Evolutionary conservation across 2,329 filamentous ascomycete species (phyloP).

Genomic region (Exophiala bonariae): DNA sequence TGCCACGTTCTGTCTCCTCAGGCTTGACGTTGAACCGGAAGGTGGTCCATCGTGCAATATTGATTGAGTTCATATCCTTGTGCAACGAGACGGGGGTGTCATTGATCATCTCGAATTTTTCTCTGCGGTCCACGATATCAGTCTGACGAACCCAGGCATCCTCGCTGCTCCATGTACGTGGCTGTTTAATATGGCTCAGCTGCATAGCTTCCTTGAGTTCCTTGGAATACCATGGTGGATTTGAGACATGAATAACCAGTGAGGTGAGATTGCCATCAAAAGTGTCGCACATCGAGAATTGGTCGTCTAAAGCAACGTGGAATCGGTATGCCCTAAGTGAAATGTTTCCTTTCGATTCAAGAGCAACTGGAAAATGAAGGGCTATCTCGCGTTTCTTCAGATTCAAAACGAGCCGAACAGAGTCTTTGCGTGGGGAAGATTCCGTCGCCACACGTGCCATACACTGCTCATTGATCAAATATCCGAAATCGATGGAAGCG

Average conservation of each 20-base stretch:
- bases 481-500: constrained; percentile 24
- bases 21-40: constrained; percentile 53
- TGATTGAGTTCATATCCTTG: constrained; percentile 54
- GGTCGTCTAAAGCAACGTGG: constrained; percentile 26
- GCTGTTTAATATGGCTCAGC: constrained; percentile 43
- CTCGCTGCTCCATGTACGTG: constrained; percentile 54
- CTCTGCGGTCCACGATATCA: constrained; percentile 54
- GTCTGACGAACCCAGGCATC: constrained; percentile 66
- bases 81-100: constrained; percentile 46
- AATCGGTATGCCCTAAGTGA: constrained; percentile 26
- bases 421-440: constrained; percentile 20
- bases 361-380: constrained; percentile 40
- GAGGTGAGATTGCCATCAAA: constrained; percentile 3
- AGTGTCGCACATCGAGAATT: constrained; percentile 19
- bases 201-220: constrained; percentile 25
- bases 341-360: constrained; percentile 16
- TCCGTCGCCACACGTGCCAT: constrained; percentile 24
- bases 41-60: constrained; percentile 66
- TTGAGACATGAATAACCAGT: constrained; percentile 24
- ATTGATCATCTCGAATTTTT: constrained; percentile 30
- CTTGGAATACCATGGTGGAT: constrained; percentile 27
- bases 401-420: constrained; percentile 42
- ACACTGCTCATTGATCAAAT: constrained; percentile 12
- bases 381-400: constrained; percentile 41
- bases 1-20: neutral